phyloP scores from a whole-genome alignment of 768 basidiomycete genomes.

The Serendipita sp. region DNA sequence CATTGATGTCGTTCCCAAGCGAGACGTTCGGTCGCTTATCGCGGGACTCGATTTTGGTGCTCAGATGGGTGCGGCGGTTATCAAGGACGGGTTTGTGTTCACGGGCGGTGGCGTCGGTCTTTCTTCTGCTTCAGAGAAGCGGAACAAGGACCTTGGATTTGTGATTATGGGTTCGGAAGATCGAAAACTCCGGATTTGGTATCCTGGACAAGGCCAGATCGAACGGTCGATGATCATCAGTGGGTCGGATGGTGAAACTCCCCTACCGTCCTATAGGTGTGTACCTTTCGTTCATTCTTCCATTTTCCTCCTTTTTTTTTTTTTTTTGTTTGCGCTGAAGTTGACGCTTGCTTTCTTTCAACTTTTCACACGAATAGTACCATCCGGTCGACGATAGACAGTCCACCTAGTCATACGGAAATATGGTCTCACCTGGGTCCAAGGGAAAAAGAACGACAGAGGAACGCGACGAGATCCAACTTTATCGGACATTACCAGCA shows the following conservation, averaged over 20 bases:
- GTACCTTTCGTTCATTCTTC: conserved; percentile 14
- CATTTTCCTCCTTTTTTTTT: neutral
- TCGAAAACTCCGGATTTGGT: conserved; percentile 76
- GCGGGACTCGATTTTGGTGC: conserved; percentile 69
- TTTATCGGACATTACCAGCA: conserved; percentile 72
- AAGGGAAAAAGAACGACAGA: conserved; percentile 9
- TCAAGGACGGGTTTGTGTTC: conserved; percentile 3
- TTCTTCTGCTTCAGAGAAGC: conserved; percentile 11
- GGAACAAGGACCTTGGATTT: conserved; percentile 34
- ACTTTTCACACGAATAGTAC: conserved; percentile 18
- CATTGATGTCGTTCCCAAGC: conserved; percentile 28
- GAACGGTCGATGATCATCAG: conserved; percentile 67
- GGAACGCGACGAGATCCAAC: conserved; percentile 36
- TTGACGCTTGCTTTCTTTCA: no score
- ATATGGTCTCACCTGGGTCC: conserved; percentile 11
- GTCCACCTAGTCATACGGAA: conserved; percentile 33
- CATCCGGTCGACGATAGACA: conserved; percentile 25
- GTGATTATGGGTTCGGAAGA: conserved; percentile 86
- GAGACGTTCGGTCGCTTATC: conserved; percentile 53
- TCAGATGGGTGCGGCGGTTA: conserved; percentile 17
- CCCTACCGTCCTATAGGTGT: conserved; percentile 66
- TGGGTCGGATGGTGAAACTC: conserved; percentile 58
- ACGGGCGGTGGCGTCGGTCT: conserved; percentile 11
- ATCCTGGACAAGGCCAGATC: conserved; percentile 39
- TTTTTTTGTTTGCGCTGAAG: conserved; percentile 6